Evolutionary conservation across 495 filamentous ascomycete species (phyloP), one percentile per base, ranked within the genome.

Genomic region (Pyrenopolyporus hunteri): DNA sequence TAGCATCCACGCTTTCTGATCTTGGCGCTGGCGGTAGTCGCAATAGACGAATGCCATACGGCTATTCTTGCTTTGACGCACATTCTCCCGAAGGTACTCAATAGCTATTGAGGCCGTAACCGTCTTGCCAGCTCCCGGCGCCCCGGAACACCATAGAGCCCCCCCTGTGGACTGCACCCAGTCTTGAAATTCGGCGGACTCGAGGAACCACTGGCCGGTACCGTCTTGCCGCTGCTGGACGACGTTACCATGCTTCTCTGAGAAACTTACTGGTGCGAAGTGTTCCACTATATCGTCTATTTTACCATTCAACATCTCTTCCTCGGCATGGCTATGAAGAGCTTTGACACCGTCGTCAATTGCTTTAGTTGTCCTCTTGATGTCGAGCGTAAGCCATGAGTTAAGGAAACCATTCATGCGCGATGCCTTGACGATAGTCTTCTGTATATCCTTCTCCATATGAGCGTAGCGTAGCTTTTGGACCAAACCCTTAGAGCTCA

Each of bases 21-120:
- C 68, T 3, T 65, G 35, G 26, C 74, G 60, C 6, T 52, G 47
- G 22, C 70, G 58, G 54, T 69, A 81, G 43, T 71, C 74, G 61
- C 69, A 80, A 53, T 73, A 82, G 40, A 80, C 6, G 44, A 72
- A 78, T 4, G 74, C 74, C 37, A 82, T 51, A 5, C 69, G 68
- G 52, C 74, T 39, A 13, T 51, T 50, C 0, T n/a, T 28, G 0
- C 62, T 63, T 16, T 56, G 45, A 0, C 42, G 17, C 11, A 63
- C 48, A 14, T 50, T 50, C 19, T 59, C 51, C 14, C 54, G 46
- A 14, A 78, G 63, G 19, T 73, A 48, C 23, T 78, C 66, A 10
- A 78, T 63, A 8, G 70, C 57, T 36, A 25, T 52, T 13, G 60
- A 64, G 16, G 68, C 60, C 29, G 74, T 59, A 9, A 76, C 68